These are phyloP conservation scores for Claviceps capensis DNA, from an alignment of 2,329 filamentous ascomycete species.

Conservation along the genomic window DNA sequence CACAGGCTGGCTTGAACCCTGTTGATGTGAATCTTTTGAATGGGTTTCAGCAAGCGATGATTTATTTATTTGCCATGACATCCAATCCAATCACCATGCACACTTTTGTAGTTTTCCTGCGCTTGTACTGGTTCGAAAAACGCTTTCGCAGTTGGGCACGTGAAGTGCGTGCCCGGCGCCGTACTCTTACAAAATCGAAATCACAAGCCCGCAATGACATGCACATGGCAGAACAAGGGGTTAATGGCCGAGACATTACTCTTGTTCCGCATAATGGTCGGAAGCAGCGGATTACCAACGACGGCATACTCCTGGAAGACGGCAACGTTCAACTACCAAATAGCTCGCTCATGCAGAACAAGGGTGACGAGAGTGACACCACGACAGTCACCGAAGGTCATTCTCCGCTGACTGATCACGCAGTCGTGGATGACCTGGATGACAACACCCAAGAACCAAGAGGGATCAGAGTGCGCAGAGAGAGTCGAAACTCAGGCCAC, in stretches of 20 bases:
- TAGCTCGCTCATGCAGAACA: constrained; percentile 6
- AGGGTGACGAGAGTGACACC: constrained; percentile 26
- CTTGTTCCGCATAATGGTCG: constrained; percentile 47
- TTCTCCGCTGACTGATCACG: background rate
- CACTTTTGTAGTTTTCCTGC: constrained; percentile 76
- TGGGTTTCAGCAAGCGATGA: constrained; percentile 59
- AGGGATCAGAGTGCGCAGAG: background rate
- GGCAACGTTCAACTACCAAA: constrained; percentile 19
- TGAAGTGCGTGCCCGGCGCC: constrained; percentile 54
- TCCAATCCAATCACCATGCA: constrained; percentile 78
- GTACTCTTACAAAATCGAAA: constrained; percentile 48
- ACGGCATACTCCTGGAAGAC: constrained; percentile 38
- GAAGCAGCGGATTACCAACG: constrained; percentile 45
- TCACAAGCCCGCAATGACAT: constrained; percentile 32
- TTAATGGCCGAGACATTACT: constrained; percentile 51
- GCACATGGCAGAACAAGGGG: constrained; percentile 43
- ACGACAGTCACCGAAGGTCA: constrained; percentile 16
- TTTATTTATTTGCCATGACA: constrained; percentile 59
- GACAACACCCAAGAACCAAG: background rate
- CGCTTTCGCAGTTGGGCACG: constrained; percentile 74
- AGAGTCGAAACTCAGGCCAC: constrained; percentile 1
- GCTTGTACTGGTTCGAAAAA: constrained; percentile 97
- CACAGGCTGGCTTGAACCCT: constrained; percentile 88
- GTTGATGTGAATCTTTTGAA: constrained; percentile 52
- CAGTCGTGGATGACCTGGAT: constrained; percentile 2